phyloP scores from a whole-genome alignment of 2,329 filamentous ascomycete genomes.

The Paecilomyces variotii region DNA sequence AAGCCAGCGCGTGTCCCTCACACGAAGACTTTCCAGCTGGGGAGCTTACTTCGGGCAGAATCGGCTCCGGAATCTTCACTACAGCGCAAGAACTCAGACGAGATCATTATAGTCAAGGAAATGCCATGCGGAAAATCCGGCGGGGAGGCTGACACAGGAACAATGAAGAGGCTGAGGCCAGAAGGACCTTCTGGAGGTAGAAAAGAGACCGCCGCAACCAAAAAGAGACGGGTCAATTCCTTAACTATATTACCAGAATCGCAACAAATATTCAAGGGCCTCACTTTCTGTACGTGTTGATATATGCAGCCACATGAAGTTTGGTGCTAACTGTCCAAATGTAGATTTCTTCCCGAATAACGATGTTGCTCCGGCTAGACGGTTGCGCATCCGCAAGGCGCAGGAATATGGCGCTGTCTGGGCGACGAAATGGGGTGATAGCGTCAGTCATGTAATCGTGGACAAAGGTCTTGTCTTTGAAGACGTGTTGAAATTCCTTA shows the following conservation, averaged over 20 bases:
- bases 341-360: slow-evolving; percentile 71
- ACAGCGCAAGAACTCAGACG: neutral
- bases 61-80: neutral
- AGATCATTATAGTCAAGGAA: neutral
- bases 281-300: slow-evolving; percentile 48
- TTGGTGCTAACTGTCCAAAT: slow-evolving; percentile 3
- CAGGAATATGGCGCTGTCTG: slow-evolving; percentile 68
- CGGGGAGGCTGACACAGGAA: neutral
- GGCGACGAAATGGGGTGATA: slow-evolving; percentile 47
- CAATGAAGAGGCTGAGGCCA: slow-evolving; percentile 1
- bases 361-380: slow-evolving; percentile 59
- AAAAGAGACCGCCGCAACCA: neutral
- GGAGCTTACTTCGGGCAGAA: neutral
- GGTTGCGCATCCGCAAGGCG: slow-evolving; percentile 65
- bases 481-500: slow-evolving; percentile 54
- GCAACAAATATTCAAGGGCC: slow-evolving; percentile 51
- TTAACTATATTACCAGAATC: slow-evolving; percentile 44
- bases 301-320: neutral
- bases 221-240: slow-evolving; percentile 22
- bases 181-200: neutral
- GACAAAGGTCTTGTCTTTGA: slow-evolving; percentile 60
- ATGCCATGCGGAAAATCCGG: neutral
- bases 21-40: neutral
- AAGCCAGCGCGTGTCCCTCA: neutral
- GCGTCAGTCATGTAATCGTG: slow-evolving; percentile 70